A percentile compares a stretch with the other conserved stretches of the same genome.
Evolutionary conservation across 257 asterid genomes (phyloP).

Genomic region (Solanum appendiculatum): DNA sequence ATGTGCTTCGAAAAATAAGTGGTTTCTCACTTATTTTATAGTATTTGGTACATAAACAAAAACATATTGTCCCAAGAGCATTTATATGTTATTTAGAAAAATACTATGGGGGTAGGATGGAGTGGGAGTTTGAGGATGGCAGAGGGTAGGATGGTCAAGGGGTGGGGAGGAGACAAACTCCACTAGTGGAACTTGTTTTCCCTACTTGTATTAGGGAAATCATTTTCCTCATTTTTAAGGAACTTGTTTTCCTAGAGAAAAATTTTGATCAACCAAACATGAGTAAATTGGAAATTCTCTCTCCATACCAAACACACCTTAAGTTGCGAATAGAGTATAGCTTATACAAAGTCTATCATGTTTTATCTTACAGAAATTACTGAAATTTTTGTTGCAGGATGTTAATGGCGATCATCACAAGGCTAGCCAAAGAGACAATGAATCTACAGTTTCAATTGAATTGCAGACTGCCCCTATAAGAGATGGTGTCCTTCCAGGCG

Average conservation of each 20-base stretch:
- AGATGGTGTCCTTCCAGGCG: constrained; percentile 90
- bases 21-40: neutral
- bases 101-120: neutral
- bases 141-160: neutral
- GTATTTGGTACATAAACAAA: neutral
- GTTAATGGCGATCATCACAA: constrained; percentile 12
- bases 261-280: neutral
- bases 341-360: neutral
- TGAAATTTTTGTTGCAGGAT: constrained; percentile 31
- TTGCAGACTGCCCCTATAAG: constrained; percentile 72
- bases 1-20: no score
- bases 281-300: neutral
- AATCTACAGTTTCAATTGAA: constrained; percentile 26
- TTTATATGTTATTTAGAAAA: neutral
- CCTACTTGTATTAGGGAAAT: neutral
- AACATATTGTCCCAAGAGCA: neutral
- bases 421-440: constrained; percentile 16
- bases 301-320: neutral
- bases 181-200: neutral
- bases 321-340: neutral
- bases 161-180: neutral
- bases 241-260: neutral
- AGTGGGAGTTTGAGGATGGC: neutral
- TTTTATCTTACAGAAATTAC: neutral
- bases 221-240: neutral